phyloP scores from a whole-genome alignment of 805 yeast genomes.

The Wickerhamomyces bisporus region DNA sequence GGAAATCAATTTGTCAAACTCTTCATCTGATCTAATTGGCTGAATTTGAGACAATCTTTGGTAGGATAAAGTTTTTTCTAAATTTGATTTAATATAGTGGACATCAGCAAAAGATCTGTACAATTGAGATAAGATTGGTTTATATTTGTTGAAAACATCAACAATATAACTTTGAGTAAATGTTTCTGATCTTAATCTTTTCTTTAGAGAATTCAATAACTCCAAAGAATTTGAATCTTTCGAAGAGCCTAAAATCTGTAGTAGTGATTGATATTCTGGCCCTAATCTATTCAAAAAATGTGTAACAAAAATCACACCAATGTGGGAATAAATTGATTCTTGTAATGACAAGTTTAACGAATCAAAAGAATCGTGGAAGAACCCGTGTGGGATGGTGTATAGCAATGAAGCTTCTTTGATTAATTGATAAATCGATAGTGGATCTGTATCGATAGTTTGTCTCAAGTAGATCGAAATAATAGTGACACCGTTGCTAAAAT shows the following conservation, averaged over 20 bases:
- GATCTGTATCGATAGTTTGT: constrained; percentile 45
- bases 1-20: constrained; percentile 62
- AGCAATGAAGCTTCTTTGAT: constrained; percentile 90
- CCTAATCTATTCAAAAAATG: constrained; percentile 95
- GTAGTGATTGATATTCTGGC: constrained; percentile 73
- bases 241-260: constrained; percentile 55
- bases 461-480: constrained; percentile 82
- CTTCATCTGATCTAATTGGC: constrained; percentile 69
- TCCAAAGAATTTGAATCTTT: constrained; percentile 64
- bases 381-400: constrained; percentile 85
- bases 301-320: constrained; percentile 86
- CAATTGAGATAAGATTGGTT: constrained; percentile 70
- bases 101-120: constrained; percentile 88
- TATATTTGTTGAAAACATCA: constrained; percentile 67
- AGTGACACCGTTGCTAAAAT: constrained; percentile 84
- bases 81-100: constrained; percentile 69
- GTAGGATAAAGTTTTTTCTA: constrained; percentile 78
- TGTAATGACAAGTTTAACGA: constrained; percentile 80
- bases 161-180: constrained; percentile 80
- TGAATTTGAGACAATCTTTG: constrained; percentile 77
- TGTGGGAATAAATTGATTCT: constrained; percentile 91
- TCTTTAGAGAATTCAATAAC: constrained; percentile 73
- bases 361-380: constrained; percentile 70
- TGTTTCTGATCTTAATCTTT: constrained; percentile 88
- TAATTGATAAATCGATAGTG: constrained; percentile 80